Evolutionary conservation across 345 rosid genomes (phyloP), one percentile per base, ranked within the genome.

Genomic region (Hibiscus syriacus): DNA sequence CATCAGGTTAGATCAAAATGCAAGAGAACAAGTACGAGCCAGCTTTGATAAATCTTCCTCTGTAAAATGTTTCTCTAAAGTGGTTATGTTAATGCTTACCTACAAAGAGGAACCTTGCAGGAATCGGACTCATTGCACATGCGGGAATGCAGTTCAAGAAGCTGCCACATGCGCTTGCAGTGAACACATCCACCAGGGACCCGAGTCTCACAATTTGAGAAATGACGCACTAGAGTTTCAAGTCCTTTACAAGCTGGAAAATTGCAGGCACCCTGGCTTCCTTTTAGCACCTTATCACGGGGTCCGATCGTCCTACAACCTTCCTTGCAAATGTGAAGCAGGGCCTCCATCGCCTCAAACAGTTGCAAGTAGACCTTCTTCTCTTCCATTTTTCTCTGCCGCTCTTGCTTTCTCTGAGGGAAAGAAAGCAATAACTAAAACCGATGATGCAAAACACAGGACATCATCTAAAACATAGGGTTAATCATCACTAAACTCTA

Each of bases 91-190:
- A 30, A 64, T 7, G 68, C 82, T 77, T 79, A 90, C 98, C 89
- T 56, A 56, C 98, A 90, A 64, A 92, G 96, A 49, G 97, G 97
- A 72, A 92, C 87, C 73, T 77, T 81, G 93, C 97, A 92, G 59
- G 75, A 74, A 72, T 88, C 90, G 20, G 90, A 89, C 49, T 84
- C 83, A 4, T 74, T 60, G 56, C 98, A 88, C 82, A 88, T 78
- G 46, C 93, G 85, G 59, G 98, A 87, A 74, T 92, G 97, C 75
- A 92, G 86, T 75, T 90, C 89, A 72, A 90, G 86, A 66, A 92
- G 92, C 83, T 88, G 97, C 92, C 97, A 86, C 93, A 87, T 86
- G 26, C 92, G 82, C 74, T 88, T 92, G 82, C 98, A 92, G 64
- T 78, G 87, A 55, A 66, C 70, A 55, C 97, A 92, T 54, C 86